phyloP scores from a whole-genome alignment of 1,284 basidiomycete species.

The Ceratobasidium sp. region DNA sequence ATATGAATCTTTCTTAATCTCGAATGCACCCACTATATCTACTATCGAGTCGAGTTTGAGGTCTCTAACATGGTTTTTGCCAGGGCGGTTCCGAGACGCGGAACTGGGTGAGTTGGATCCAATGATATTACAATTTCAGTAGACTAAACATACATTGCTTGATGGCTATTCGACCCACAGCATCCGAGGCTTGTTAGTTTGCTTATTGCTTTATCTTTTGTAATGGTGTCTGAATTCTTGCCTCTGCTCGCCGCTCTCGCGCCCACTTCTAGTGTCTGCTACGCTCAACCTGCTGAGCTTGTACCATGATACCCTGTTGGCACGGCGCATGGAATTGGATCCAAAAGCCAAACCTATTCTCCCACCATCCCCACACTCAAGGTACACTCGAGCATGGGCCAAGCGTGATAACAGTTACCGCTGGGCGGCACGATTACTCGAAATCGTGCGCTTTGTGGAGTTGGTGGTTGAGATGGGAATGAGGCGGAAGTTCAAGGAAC shows the following conservation, averaged over 20 bases:
- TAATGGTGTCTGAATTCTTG: constrained; percentile 21
- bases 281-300: constrained; percentile 75
- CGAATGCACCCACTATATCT: constrained; percentile 82
- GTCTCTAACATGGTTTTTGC: constrained; percentile 91
- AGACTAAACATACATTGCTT: background rate
- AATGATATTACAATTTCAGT: background rate
- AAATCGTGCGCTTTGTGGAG: constrained; percentile 77
- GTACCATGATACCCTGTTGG: constrained; percentile 85
- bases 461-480: constrained; percentile 87
- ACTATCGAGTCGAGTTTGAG: constrained; percentile 85
- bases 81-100: constrained; percentile 94
- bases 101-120: constrained; percentile 60
- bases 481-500: constrained; percentile 65
- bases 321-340: constrained; percentile 63
- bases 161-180: constrained; percentile 48
- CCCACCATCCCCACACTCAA: constrained; percentile 69
- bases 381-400: constrained; percentile 84
- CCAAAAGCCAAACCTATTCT: constrained; percentile 71
- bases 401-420: constrained; percentile 70
- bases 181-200: constrained; percentile 84
- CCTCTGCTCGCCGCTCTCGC: constrained; percentile 31
- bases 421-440: constrained; percentile 73
- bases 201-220: constrained; percentile 43
- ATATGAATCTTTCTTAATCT: constrained; percentile 81
- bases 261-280: constrained; percentile 62